Evolutionary conservation across 208 protist species (phyloP), one percentile per base, ranked within the genome.

Genomic region (Wallacemonas sp.): DNA sequence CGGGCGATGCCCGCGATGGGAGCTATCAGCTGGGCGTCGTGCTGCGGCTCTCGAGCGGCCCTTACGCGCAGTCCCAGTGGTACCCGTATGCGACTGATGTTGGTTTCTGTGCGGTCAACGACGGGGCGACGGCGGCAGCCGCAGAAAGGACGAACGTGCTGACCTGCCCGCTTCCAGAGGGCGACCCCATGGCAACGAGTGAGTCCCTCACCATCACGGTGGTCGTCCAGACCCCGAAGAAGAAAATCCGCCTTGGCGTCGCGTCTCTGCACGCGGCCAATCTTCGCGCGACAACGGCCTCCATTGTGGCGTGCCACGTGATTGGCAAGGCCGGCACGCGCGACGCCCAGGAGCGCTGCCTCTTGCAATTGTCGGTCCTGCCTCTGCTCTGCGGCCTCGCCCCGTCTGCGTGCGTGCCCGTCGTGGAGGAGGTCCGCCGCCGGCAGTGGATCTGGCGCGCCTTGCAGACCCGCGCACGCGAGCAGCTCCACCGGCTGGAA

Each of bases 401-500:
- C 20, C 0, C 29, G 22, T 10, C 7, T 2, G 1, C n/a, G 45
- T 42, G 42, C 5, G 32, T 64, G n/a, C 20, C 65, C 33, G 26
- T 57, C 10, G 66, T 54, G 25, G 55, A 61, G 45, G 66, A 77
- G 39, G 62, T 55, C 16, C 48, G 45, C 39, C 52, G 76, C 14
- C 65, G 71, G 16, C 45, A 50, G 49, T 49, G 45, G 20, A 29
- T 82, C 22, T 38, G 44, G 26, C 31, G 55, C 5, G 26, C 66
- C 1, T 28, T 82, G 11, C 28, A 61, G 36, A n/a, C 29, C 11
- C 3, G 38, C 39, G 66, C 38, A n/a, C 31, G 28, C 1, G 38
- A 16, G n/a, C 26, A 82, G 26, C 49, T 86, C 2, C 80, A 86
- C 57, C 55, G 61, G 22, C 67, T 80, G 0, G 80, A 86, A 42